These are phyloP conservation scores for Alternaria viburni DNA, from an alignment of 2,329 filamentous ascomycete species.

Conservation along the genomic window DNA sequence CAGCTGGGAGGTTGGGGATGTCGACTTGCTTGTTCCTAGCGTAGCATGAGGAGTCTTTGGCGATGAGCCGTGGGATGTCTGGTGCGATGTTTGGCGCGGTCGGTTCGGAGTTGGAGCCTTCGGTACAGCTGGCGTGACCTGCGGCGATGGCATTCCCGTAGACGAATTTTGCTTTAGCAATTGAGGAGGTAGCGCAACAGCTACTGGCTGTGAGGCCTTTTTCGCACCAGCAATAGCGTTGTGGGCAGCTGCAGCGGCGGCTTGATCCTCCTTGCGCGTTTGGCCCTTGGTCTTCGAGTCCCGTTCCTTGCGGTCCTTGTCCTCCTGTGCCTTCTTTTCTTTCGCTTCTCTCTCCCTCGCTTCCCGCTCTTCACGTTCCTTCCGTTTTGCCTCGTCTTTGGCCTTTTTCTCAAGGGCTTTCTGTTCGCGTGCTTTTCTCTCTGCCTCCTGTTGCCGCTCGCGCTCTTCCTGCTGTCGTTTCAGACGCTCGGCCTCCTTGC, in stretches of 20 bases:
- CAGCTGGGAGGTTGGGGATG: conserved; percentile 67
- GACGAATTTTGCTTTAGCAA: conserved; percentile 60
- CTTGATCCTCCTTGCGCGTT: conserved; percentile 51
- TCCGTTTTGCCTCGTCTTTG: conserved; percentile 73
- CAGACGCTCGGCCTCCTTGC: conserved; percentile 85
- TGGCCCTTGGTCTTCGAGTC: conserved; percentile 60
- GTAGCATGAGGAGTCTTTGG: conserved; percentile 70
- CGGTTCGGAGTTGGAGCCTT: conserved; percentile 83
- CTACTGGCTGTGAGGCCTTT: conserved; percentile 48
- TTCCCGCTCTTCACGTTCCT: conserved; percentile 69
- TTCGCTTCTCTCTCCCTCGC: conserved; percentile 76
- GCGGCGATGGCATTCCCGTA: conserved; percentile 73
- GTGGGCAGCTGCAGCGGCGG: conserved; percentile 38
- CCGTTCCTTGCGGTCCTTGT: conserved; percentile 65
- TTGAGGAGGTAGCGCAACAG: conserved; percentile 60
- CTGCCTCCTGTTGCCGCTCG: conserved; percentile 82
- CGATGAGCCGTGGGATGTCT: conserved; percentile 72
- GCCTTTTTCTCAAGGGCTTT: conserved; percentile 83
- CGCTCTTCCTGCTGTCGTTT: conserved; percentile 82
- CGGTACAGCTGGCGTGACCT: conserved; percentile 80
- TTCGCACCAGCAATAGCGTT: conserved; percentile 34
- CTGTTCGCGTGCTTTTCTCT: conserved; percentile 80
- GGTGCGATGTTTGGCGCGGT: conserved; percentile 78
- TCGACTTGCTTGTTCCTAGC: conserved; percentile 58
- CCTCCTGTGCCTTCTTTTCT: conserved; percentile 68